Conservation (phyloP, 2,329 filamentous ascomycete species). For the Teratosphaeria epicoccoides region DNA sequence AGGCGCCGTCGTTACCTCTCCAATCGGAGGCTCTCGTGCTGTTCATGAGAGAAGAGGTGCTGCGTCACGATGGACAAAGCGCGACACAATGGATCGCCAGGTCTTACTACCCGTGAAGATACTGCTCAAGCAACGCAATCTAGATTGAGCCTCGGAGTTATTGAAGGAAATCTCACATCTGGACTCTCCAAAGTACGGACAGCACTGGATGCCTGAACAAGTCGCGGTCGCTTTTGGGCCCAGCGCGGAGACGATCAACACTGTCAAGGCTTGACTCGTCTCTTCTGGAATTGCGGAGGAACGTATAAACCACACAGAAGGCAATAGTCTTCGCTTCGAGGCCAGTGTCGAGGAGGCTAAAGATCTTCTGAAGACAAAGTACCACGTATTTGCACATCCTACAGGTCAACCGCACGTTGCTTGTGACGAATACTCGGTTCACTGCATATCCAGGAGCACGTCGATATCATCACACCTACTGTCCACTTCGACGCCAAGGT, state of each 20-base stretch:
- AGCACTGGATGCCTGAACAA: slow-evolving; percentile 33
- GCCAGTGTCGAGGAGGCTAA: slow-evolving; percentile 46
- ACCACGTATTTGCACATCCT: slow-evolving; percentile 40
- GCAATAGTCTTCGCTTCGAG: slow-evolving; percentile 46
- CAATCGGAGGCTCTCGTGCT: slow-evolving; percentile 14
- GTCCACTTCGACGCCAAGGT: slow-evolving; percentile 32
- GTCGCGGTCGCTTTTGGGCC: slow-evolving; percentile 33
- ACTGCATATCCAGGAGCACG: slow-evolving; percentile 19
- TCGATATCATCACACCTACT: slow-evolving; percentile 31
- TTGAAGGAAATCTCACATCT: slow-evolving; percentile 33
- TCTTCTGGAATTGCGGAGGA: slow-evolving; percentile 39
- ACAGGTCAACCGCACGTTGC: slow-evolving; percentile 27
- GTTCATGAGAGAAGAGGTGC: slow-evolving; percentile 23
- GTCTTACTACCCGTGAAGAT: slow-evolving; percentile 26
- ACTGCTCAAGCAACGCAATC: slow-evolving; percentile 26
- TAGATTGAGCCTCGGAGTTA: slow-evolving; percentile 23
- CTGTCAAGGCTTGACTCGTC: slow-evolving; percentile 46
- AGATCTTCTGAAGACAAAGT: slow-evolving; percentile 42
- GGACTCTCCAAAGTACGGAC: slow-evolving; percentile 28
- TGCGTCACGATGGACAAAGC: slow-evolving; percentile 20
- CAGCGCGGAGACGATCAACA: slow-evolving; percentile 35
- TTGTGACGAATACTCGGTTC: slow-evolving; percentile 30
- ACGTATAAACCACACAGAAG: slow-evolving; percentile 41
- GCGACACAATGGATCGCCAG: slow-evolving; percentile 16
- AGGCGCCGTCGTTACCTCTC: slow-evolving; percentile 13